Percentiles rank a stretch among this genome's conserved stretches.
Evolutionary conservation across 148 eudicot species (phyloP).

Genomic region (Salicornia ramosissima): DNA sequence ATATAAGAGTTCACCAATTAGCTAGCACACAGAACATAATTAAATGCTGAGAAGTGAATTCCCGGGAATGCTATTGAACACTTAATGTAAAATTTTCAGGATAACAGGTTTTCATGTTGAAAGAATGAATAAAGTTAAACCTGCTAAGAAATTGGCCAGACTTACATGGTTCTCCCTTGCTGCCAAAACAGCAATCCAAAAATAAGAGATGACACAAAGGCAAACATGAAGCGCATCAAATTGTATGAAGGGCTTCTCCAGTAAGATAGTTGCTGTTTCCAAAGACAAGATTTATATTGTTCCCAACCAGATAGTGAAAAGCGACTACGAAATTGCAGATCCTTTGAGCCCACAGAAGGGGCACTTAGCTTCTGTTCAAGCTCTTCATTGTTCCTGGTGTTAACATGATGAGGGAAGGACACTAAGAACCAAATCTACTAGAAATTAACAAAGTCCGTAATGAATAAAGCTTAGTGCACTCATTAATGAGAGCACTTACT

Average conservation of each 20-base stretch:
- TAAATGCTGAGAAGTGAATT: background rate
- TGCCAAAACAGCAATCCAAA: slow-evolving; percentile 68
- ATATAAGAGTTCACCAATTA: background rate
- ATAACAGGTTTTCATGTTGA: slow-evolving; percentile 6
- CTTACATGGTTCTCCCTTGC: slow-evolving; percentile 67
- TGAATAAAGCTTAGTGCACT: background rate
- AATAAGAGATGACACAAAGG: slow-evolving; percentile 39
- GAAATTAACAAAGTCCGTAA: background rate
- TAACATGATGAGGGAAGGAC: slow-evolving; percentile 4
- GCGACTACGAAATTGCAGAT: slow-evolving; percentile 46
- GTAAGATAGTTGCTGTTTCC: slow-evolving; percentile 76
- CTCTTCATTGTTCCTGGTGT: slow-evolving; percentile 50
- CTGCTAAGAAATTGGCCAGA: slow-evolving; percentile 6
- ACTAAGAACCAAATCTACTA: background rate
- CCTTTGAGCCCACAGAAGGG: slow-evolving; percentile 58
- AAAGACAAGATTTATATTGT: slow-evolving; percentile 69
- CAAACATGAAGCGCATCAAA: slow-evolving; percentile 36
- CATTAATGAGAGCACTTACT: slow-evolving; percentile 41
- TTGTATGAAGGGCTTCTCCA: slow-evolving; percentile 92
- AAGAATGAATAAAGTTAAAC: slow-evolving; percentile 6
- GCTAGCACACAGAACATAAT: background rate
- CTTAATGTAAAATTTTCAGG: too few species aligned
- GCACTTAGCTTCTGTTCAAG: slow-evolving; percentile 39
- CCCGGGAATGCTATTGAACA: too few species aligned
- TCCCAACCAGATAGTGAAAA: slow-evolving; percentile 69